Percentiles rank a stretch among this genome's conserved stretches.
These are phyloP conservation scores for Beauveria medogensis DNA, from an alignment of 2,329 filamentous ascomycete genomes.

Conservation along the genomic window DNA sequence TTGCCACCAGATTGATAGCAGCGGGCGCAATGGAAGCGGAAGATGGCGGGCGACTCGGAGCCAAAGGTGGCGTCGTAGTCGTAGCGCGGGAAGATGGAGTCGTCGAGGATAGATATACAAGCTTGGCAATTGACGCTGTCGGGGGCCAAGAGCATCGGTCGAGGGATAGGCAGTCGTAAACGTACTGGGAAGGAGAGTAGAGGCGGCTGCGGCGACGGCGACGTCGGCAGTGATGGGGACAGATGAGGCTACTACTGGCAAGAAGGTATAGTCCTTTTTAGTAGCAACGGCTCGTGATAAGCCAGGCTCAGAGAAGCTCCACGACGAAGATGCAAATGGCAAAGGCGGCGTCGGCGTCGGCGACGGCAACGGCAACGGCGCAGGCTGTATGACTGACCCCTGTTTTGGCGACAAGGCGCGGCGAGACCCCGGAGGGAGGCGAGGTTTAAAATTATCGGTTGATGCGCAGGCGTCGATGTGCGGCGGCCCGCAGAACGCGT, in stretches of 20 bases:
- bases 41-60: slow-evolving; percentile 17
- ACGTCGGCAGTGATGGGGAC: background rate
- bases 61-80: slow-evolving; percentile 23
- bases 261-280: background rate
- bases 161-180: slow-evolving; percentile 5
- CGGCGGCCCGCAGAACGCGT: slow-evolving; percentile 3
- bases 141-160: slow-evolving; percentile 15
- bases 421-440: slow-evolving; percentile 15
- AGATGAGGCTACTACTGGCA: background rate
- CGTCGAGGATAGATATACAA: slow-evolving; percentile 45
- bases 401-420: slow-evolving; percentile 18
- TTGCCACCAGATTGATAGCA: slow-evolving; percentile 22
- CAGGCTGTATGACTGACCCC: background rate
- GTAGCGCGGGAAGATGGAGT: slow-evolving; percentile 45
- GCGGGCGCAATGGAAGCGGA: background rate
- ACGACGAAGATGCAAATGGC: slow-evolving; percentile 10
- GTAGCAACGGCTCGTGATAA: background rate
- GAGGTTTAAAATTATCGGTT: slow-evolving; percentile 8
- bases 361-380: background rate
- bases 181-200: slow-evolving; percentile 13
- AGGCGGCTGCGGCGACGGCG: slow-evolving; percentile 4
- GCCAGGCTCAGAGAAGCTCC: background rate
- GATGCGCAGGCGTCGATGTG: slow-evolving; percentile 5
- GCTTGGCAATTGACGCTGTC: slow-evolving; percentile 35
- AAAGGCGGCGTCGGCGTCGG: slow-evolving; percentile 10